Conservation (phyloP, 2,329 filamentous ascomycete species). For the Endothia cerciana region DNA sequence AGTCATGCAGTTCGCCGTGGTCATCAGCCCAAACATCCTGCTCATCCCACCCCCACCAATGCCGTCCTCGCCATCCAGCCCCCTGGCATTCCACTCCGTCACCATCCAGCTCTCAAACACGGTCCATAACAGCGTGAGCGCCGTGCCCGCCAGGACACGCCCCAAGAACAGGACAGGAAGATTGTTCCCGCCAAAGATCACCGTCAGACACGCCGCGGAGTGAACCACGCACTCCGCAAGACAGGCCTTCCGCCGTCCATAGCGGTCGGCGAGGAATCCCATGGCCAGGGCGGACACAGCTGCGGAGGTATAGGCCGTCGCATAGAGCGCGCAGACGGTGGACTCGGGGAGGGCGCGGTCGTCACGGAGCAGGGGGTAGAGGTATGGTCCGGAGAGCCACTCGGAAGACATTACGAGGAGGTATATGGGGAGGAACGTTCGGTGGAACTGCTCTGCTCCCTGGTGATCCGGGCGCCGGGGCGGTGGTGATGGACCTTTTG, state of each 20-base stretch:
- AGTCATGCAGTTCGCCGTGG: constrained; percentile 54
- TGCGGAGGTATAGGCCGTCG: constrained; percentile 29
- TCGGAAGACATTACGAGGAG: constrained; percentile 31
- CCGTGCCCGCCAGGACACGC: constrained; percentile 54
- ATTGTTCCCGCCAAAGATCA: constrained; percentile 24
- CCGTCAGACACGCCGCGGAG: constrained; percentile 27
- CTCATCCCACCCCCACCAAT: constrained; percentile 44
- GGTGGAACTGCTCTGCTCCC: constrained; percentile 16
- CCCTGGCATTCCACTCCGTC: constrained; percentile 54
- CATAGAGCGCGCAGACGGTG: constrained; percentile 29
- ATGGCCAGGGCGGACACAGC: constrained; percentile 29
- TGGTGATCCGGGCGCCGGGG: not conserved
- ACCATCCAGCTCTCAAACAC: constrained; percentile 65
- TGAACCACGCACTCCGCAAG: constrained; percentile 29
- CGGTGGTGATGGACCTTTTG: not conserved
- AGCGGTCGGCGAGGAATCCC: constrained; percentile 30
- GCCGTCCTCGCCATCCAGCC: constrained; percentile 38
- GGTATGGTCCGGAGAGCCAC: constrained; percentile 29
- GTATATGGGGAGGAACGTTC: constrained; percentile 29
- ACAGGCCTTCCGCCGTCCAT: constrained; percentile 29
- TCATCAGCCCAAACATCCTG: constrained; percentile 55
- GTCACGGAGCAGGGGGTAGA: constrained; percentile 31
- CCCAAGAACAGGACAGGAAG: constrained; percentile 35
- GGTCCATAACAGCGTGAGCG: constrained; percentile 58
- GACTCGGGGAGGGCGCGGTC: constrained; percentile 29